These are phyloP conservation scores for Orbilia ellipsospora DNA, from an alignment of 2,329 filamentous ascomycete genomes.

Conservation along the genomic window DNA sequence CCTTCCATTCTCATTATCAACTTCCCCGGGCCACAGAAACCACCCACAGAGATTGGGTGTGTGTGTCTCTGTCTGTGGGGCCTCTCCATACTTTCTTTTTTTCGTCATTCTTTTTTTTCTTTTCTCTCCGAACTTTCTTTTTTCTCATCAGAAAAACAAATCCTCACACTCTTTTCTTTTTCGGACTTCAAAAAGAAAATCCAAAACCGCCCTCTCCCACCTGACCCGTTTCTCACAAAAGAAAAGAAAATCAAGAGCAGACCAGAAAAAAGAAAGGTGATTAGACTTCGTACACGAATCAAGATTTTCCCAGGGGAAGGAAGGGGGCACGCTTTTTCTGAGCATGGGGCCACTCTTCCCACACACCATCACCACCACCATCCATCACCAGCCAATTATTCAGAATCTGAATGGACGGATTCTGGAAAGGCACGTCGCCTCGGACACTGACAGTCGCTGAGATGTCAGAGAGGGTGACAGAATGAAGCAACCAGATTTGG, in stretches of 20 bases:
- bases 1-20: slow-evolving; percentile 35
- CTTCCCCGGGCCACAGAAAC: slow-evolving; percentile 44
- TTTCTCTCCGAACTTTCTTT: slow-evolving; percentile 2
- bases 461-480: background rate
- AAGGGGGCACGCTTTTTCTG: slow-evolving; percentile 41
- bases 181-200: slow-evolving; percentile 34
- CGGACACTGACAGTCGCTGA: too few relatives aligned
- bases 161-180: slow-evolving; percentile 1
- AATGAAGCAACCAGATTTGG: too few relatives aligned
- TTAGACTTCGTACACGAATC: slow-evolving; percentile 25
- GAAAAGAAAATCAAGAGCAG: background rate
- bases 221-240: background rate
- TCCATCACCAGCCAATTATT: background rate
- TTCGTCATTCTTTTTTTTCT: slow-evolving; percentile 19
- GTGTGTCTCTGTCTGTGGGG: slow-evolving; percentile 49
- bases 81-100: slow-evolving; percentile 6
- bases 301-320: slow-evolving; percentile 55
- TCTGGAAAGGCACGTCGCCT: too few relatives aligned
- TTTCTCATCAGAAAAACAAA: background rate
- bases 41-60: too few relatives aligned
- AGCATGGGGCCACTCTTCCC: slow-evolving; percentile 49
- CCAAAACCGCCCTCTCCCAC: slow-evolving; percentile 6
- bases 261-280: slow-evolving; percentile 19
- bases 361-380: slow-evolving; percentile 28
- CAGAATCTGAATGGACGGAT: slow-evolving; percentile 1